These are phyloP conservation scores for Bryum argenteum DNA, from an alignment of 225 moss, liverwort and hornwort species.

Conservation along the genomic window DNA sequence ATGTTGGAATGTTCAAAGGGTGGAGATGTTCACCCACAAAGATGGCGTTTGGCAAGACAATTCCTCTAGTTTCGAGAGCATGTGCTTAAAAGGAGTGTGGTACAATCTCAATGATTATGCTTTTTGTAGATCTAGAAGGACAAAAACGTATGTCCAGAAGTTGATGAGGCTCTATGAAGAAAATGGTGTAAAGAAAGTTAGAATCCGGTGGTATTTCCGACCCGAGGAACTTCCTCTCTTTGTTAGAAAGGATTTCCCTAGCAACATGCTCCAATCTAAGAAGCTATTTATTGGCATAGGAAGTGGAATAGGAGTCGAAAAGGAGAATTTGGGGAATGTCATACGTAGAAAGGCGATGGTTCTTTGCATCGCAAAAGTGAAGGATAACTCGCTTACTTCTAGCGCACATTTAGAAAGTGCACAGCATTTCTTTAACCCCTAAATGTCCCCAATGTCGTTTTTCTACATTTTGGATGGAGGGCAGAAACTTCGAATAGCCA, in stretches of 20 bases:
- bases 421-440: too few relatives aligned
- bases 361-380: background rate
- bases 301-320: background rate
- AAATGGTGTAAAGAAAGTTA: background rate
- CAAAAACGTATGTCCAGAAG: background rate
- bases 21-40: too few relatives aligned
- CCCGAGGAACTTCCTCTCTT: background rate
- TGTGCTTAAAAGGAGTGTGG: background rate
- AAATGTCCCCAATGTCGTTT: too few relatives aligned
- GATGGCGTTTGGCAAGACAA: too few relatives aligned
- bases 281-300: slow-evolving; percentile 10
- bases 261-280: accelerated
- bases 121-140: background rate
- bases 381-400: background rate
- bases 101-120: slow-evolving; percentile 12
- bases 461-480: too few relatives aligned
- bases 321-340: slow-evolving; percentile 3
- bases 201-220: background rate
- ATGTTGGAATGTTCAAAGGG: too few relatives aligned
- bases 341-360: background rate
- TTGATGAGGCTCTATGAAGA: slow-evolving; percentile 23
- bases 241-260: background rate
- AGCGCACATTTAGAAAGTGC: accelerated
- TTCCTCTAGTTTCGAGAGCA: slow-evolving; percentile 11
- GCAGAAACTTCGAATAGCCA: too few relatives aligned